Evolutionary conservation across 257 asterid species (phyloP).

Genomic region (Prunella vulgaris): DNA sequence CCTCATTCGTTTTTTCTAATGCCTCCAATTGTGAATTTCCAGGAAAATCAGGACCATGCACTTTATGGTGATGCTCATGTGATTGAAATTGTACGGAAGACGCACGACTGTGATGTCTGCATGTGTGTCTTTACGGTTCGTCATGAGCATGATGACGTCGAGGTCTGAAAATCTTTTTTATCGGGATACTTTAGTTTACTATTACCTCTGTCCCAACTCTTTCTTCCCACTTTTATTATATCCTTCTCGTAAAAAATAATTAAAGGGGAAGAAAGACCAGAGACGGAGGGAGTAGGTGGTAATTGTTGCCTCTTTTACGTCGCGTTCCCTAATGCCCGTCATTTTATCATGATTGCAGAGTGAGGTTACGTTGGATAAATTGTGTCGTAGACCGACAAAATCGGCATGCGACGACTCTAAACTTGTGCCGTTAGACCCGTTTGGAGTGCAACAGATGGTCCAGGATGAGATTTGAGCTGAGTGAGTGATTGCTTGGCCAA

Average conservation of each 20-base stretch:
- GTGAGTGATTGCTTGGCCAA: background rate
- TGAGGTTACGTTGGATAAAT: slow-evolving; percentile 35
- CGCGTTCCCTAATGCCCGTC: background rate
- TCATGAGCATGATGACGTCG: slow-evolving; percentile 44
- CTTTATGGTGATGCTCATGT: slow-evolving; percentile 66
- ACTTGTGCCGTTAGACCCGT: background rate
- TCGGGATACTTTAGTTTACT: background rate
- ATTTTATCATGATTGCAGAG: slow-evolving; percentile 34
- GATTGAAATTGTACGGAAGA: slow-evolving; percentile 41
- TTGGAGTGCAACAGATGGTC: no score
- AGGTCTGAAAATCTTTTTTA: slow-evolving; percentile 38
- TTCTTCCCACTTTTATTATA: no score
- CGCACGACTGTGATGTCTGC: slow-evolving; percentile 47
- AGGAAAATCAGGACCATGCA: slow-evolving; percentile 56
- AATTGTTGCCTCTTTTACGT: background rate
- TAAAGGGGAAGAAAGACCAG: no score
- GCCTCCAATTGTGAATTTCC: slow-evolving; percentile 9
- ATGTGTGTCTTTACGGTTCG: slow-evolving; percentile 62
- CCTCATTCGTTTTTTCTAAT: background rate
- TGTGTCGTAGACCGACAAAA: slow-evolving; percentile 62
- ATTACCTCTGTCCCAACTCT: no score
- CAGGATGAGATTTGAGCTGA: no score
- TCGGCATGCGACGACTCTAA: slow-evolving; percentile 9
- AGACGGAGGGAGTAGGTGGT: no score
- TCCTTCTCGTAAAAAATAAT: no score